These are phyloP conservation scores for Aspergillus leporis DNA, from an alignment of 495 filamentous ascomycete genomes.

Conservation along the genomic window DNA sequence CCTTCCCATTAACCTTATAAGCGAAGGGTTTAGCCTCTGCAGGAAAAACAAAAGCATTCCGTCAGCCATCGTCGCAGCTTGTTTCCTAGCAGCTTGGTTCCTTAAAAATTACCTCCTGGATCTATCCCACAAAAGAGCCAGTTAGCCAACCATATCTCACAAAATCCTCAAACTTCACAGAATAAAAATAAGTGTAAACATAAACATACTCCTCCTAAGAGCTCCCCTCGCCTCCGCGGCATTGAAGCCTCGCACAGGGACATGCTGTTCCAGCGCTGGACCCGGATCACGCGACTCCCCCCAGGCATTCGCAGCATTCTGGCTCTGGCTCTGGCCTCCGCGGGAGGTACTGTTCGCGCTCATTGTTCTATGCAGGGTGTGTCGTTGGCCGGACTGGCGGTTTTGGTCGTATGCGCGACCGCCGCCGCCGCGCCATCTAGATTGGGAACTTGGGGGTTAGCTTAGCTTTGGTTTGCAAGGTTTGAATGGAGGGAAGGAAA, in stretches of 20 bases:
- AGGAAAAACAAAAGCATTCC: background rate
- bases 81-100: background rate
- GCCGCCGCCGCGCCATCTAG: conserved; percentile 47
- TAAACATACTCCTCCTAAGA: conserved; percentile 41
- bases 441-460: background rate
- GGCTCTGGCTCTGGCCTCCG: conserved; percentile 23
- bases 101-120: conserved; percentile 33
- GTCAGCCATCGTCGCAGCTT: conserved; percentile 14
- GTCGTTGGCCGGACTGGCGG: conserved; percentile 43
- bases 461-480: background rate
- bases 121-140: conserved; percentile 19
- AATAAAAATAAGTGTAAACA: background rate
- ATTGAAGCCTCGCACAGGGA: conserved; percentile 50
- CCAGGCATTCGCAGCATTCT: conserved; percentile 27
- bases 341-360: conserved; percentile 37
- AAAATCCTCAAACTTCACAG: background rate
- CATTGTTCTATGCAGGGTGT: conserved; percentile 32
- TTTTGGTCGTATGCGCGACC: conserved; percentile 31
- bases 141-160: conserved; percentile 7
- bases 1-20: conserved; percentile 46
- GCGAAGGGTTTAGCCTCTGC: conserved; percentile 35
- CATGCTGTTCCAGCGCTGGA: conserved; percentile 41
- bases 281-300: conserved; percentile 27
- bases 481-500: background rate
- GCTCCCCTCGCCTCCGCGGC: conserved; percentile 43